These are phyloP conservation scores for Trypanosoma congolense DNA, from an alignment of 208 protist species.

Conservation along the genomic window DNA sequence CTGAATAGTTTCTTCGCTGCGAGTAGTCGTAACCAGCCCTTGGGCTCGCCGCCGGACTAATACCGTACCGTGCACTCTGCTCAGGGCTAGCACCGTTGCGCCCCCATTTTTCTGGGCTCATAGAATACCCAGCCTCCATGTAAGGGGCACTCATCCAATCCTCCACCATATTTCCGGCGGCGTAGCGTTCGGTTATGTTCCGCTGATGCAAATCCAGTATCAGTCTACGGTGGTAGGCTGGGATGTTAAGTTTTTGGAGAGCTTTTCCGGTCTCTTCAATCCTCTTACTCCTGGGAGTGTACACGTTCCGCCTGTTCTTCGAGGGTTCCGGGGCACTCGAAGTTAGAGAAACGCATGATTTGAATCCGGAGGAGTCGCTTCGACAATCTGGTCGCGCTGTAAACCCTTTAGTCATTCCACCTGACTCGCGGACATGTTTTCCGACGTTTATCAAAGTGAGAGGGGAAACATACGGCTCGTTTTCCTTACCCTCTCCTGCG, in stretches of 20 bases:
- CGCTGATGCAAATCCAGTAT: not conserved
- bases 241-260: not conserved
- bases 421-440: not conserved
- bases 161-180: not conserved
- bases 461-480: not conserved
- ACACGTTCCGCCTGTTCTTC: not conserved
- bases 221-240: not conserved
- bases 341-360: conserved; percentile 10
- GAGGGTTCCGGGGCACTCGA: not conserved
- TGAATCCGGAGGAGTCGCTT: conserved; percentile 12
- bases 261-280: not conserved
- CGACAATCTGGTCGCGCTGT: not conserved
- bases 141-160: not conserved
- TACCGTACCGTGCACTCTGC: no score
- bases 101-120: not conserved
- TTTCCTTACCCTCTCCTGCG: not conserved
- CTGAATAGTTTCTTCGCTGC: not conserved
- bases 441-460: not conserved
- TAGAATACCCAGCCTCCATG: not conserved
- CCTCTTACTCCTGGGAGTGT: no score
- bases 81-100: no score
- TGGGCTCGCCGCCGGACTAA: no score
- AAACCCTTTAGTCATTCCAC: not conserved
- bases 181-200: not conserved
- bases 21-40: not conserved